Evolutionary conservation across 1,284 basidiomycete species (phyloP).

Genomic region (Cutaneotrichosporon cavernicola): DNA sequence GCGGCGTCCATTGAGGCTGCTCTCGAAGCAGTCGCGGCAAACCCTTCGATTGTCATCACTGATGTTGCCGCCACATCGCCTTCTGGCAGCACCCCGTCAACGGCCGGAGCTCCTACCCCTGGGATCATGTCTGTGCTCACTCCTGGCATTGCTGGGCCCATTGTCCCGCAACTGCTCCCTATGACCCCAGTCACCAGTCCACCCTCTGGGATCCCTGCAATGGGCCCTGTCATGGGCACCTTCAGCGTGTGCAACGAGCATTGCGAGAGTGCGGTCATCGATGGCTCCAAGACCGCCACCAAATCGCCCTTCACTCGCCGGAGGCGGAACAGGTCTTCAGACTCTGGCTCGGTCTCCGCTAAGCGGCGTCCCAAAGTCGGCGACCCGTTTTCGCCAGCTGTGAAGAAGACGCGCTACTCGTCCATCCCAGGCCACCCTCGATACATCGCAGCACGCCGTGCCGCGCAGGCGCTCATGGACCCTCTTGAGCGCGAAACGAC

Average conservation of each 20-base stretch:
- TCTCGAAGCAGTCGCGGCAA: not conserved
- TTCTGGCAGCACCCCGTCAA: slow-evolving; percentile 25
- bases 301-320: slow-evolving; percentile 50
- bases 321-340: slow-evolving; percentile 31
- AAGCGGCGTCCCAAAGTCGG: slow-evolving; percentile 33
- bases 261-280: slow-evolving; percentile 48
- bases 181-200: slow-evolving; percentile 14
- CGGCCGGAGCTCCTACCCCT: slow-evolving; percentile 4
- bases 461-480: slow-evolving; percentile 30
- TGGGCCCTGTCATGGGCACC: slow-evolving; percentile 42
- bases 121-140: slow-evolving; percentile 13
- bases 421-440: slow-evolving; percentile 51
- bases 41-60: slow-evolving; percentile 33
- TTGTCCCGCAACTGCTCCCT: slow-evolving; percentile 10
- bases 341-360: slow-evolving; percentile 30
- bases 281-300: slow-evolving; percentile 44
- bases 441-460: slow-evolving; percentile 40
- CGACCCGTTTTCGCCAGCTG: slow-evolving; percentile 35
- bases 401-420: slow-evolving; percentile 44
- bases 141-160: not conserved
- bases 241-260: slow-evolving; percentile 43
- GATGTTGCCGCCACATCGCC: slow-evolving; percentile 20
- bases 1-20: not conserved
- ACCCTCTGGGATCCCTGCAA: not conserved
- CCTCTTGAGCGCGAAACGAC: slow-evolving; percentile 38